Base-by-base conservation (phyloP, 2,329 filamentous ascomycete species). In the Bipolaris cookei region DNA sequence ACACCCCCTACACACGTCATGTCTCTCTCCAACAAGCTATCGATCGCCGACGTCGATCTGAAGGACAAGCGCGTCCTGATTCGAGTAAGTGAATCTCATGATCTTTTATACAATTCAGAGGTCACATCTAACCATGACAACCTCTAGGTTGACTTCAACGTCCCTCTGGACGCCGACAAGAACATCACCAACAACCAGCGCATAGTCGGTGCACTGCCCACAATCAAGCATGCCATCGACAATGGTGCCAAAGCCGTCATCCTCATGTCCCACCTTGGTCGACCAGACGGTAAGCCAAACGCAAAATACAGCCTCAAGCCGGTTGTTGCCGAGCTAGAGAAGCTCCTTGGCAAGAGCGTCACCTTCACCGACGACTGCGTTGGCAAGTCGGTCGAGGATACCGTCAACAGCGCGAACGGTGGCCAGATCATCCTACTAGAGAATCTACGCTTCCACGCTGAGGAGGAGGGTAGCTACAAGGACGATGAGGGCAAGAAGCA, bases 41-140 rank as follows among this genome's bases (percentile, higher is more conserved):
- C 92, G 70, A 97, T 99, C 81, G 91, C 88, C 68, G 94, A 99
- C 77, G 89, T 96, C 75, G 93, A 99, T 81, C 86, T 99, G 81
- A 96, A 97, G 88, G 94, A 86, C 87, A 99, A 99, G 88, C 88
- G 93, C 74, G 95, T 98, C 80, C 86, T 99, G 74, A 97, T 99
- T 79, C 90, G 95, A 76, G 95, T 96, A 86, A 80, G 90, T 83
- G 60, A 51, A 21, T 16, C 2, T 42, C 13, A 58, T 56, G 59
- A 70, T 65, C 73, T 55, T 28, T 6, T 6, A 51, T 21, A 45
- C 23, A 20, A 43, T 47, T 16, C 39, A 10, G 32, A 51, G 8
- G 46, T 20, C 50, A 13, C 21, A 6, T 43, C 64, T 69, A 51
- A 71, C 13, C 7, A 28, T 23, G n/a, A 18, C 11, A 38, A 30